Conservation (phyloP, 2,329 filamentous ascomycete genomes). For the Verticillium nubilum region DNA sequence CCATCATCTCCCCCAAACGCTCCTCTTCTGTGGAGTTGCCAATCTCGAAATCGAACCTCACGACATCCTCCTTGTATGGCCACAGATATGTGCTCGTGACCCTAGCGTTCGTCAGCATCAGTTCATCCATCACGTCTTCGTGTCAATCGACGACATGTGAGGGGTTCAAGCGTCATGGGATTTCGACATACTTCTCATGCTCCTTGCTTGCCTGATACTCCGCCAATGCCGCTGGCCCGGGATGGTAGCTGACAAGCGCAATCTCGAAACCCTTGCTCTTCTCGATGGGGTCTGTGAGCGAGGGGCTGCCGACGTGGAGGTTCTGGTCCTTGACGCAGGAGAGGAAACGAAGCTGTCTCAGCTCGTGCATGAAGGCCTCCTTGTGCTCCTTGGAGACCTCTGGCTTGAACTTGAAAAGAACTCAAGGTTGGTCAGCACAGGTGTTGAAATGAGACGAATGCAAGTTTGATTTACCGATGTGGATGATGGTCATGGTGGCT, state of each 20-base stretch:
- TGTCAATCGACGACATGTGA: too few species aligned
- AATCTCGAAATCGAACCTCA: constrained; percentile 50
- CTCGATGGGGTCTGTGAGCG: constrained; percentile 44
- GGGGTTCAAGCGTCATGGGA: too few species aligned
- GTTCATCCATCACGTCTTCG: too few species aligned
- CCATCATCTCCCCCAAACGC: neutral
- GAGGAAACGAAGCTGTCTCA: constrained; percentile 42
- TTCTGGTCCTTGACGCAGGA: constrained; percentile 41
- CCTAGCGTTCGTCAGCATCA: constrained; percentile 23
- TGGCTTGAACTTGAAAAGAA: constrained; percentile 42
- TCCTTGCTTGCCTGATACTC: constrained; percentile 48
- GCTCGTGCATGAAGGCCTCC: constrained; percentile 36
- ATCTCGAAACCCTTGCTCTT: constrained; percentile 48
- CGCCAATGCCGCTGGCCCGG: constrained; percentile 35
- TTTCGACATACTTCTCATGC: constrained; percentile 40
- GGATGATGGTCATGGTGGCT: constrained; percentile 25
- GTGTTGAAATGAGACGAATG: too few species aligned
- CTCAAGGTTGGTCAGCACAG: constrained; percentile 18
- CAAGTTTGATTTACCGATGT: constrained; percentile 21
- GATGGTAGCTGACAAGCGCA: constrained; percentile 46
- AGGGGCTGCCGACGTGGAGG: constrained; percentile 46
- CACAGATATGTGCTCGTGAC: constrained; percentile 45
- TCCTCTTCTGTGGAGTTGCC: constrained; percentile 24
- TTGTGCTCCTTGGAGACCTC: constrained; percentile 36
- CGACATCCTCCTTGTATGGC: constrained; percentile 47